A percentile compares a stretch with the other conserved stretches of the same genome.
Evolutionary conservation across 129 eudicot species (phyloP).

Genomic region (Dittrichia graveolens): DNA sequence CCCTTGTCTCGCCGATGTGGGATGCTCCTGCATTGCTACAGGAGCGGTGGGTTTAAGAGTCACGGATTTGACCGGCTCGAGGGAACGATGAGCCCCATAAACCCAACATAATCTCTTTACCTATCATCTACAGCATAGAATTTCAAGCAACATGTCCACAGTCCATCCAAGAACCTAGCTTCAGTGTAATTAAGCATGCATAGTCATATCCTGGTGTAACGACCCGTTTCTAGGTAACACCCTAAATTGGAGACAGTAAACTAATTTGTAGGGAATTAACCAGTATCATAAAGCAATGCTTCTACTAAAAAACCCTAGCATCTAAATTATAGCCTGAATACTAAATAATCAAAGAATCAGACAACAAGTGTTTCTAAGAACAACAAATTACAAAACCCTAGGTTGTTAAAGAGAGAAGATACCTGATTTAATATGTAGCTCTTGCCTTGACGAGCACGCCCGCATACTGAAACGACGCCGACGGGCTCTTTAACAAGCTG

Average conservation of each 20-base stretch:
- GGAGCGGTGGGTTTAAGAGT: too few species aligned
- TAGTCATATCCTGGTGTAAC: conserved; percentile 5
- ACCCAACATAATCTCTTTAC: background rate
- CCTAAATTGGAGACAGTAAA: conserved; percentile 1
- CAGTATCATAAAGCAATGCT: background rate
- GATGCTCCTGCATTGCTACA: too few species aligned
- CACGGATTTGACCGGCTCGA: too few species aligned
- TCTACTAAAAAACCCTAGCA: conserved; percentile 33
- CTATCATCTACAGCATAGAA: background rate
- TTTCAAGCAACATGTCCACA: background rate
- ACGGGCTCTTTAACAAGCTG: conserved; percentile 95
- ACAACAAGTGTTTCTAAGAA: background rate
- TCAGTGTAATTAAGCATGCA: conserved; percentile 4
- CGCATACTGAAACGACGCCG: conserved; percentile 98
- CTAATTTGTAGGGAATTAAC: background rate
- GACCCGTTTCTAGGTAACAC: conserved; percentile 1
- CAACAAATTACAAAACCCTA: conserved; percentile 20
- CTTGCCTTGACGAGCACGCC: conserved; percentile 99
- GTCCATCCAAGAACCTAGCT: conserved; percentile 20
- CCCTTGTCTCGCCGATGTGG: too few species aligned
- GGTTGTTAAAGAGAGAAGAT: background rate
- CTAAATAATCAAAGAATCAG: conserved; percentile 9
- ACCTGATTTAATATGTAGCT: conserved; percentile 94
- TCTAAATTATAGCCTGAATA: background rate
- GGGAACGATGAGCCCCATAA: too few species aligned